Evolutionary conservation across 805 yeast genomes (phyloP).

Genomic region (Jamesozyma jinghongensis): DNA sequence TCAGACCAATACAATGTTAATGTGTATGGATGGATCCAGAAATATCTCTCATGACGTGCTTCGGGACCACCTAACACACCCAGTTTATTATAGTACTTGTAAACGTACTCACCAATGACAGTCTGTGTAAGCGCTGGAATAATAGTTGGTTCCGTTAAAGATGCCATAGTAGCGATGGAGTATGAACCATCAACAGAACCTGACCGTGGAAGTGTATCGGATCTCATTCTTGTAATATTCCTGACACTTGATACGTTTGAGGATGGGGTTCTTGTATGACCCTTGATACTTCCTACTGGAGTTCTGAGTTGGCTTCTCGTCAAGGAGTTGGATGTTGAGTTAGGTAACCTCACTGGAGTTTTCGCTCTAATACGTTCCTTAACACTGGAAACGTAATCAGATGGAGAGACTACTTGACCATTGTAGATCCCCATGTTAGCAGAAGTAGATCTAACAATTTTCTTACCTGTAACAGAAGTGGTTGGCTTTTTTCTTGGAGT

Average conservation of each 20-base stretch:
- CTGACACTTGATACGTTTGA: background rate
- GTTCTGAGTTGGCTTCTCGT: no score
- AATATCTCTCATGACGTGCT: constrained; percentile 79
- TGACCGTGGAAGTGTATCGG: constrained; percentile 3
- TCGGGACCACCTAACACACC: constrained; percentile 70
- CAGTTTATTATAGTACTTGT: constrained; percentile 71
- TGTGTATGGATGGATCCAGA: constrained; percentile 95
- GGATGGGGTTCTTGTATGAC: background rate
- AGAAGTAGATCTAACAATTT: background rate
- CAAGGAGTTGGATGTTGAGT: no score
- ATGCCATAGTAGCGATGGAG: constrained; percentile 46
- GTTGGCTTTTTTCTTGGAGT: background rate
- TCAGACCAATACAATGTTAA: constrained; percentile 85
- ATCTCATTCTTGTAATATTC: background rate
- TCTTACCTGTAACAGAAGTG: background rate
- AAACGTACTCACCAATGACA: constrained; percentile 83
- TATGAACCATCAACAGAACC: constrained; percentile 30
- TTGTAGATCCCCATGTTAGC: background rate
- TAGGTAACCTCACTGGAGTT: no score
- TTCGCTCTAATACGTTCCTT: no score
- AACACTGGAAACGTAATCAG: no score
- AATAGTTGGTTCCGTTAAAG: constrained; percentile 39
- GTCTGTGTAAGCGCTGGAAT: constrained; percentile 85
- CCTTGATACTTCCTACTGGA: no score
- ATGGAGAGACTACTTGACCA: no score